Percentiles rank a stretch among this genome's conserved stretches.
Evolutionary conservation across 2,329 filamentous ascomycete species (phyloP).

Genomic region (Remersonia thermophila): DNA sequence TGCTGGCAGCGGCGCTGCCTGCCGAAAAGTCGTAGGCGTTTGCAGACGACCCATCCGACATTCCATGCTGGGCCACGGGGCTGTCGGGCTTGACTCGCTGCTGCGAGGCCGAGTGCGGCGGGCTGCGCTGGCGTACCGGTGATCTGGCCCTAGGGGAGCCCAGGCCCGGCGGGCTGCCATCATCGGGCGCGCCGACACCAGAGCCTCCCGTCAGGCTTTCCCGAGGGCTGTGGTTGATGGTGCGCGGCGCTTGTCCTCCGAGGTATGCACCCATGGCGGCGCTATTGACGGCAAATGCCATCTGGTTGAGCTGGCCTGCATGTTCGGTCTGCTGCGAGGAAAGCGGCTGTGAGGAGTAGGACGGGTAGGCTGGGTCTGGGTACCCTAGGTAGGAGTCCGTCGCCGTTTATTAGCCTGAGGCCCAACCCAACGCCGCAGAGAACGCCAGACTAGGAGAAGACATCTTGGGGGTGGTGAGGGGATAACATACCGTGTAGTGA

Average conservation of each 20-base stretch:
- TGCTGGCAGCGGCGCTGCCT: constrained; percentile 36
- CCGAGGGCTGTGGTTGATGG: constrained; percentile 33
- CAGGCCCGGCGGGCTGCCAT: constrained; percentile 26
- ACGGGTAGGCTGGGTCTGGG: constrained; percentile 38
- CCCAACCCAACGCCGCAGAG: too few relatives aligned
- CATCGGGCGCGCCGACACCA: constrained; percentile 18
- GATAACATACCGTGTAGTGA: constrained; percentile 79
- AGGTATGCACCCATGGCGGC: constrained; percentile 53
- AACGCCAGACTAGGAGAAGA: neutral
- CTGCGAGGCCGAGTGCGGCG: constrained; percentile 23
- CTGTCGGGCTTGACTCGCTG: constrained; percentile 21
- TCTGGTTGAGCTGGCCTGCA: constrained; percentile 40
- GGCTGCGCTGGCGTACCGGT: constrained; percentile 33
- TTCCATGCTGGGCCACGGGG: constrained; percentile 17
- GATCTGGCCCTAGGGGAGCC: constrained; percentile 31
- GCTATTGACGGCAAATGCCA: constrained; percentile 48
- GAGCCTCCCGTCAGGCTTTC: too few relatives aligned
- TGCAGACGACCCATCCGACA: constrained; percentile 32
- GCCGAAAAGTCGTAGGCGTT: constrained; percentile 45
- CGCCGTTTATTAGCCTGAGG: too few relatives aligned
- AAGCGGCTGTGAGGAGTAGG: constrained; percentile 37
- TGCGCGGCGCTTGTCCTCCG: constrained; percentile 44
- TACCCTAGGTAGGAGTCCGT: constrained; percentile 19
- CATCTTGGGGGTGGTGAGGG: constrained; percentile 23
- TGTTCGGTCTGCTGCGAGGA: constrained; percentile 36